Evolutionary conservation across 768 basidiomycete species (phyloP), one percentile per base, ranked within the genome.

Genomic region (Tulasnella sp.): DNA sequence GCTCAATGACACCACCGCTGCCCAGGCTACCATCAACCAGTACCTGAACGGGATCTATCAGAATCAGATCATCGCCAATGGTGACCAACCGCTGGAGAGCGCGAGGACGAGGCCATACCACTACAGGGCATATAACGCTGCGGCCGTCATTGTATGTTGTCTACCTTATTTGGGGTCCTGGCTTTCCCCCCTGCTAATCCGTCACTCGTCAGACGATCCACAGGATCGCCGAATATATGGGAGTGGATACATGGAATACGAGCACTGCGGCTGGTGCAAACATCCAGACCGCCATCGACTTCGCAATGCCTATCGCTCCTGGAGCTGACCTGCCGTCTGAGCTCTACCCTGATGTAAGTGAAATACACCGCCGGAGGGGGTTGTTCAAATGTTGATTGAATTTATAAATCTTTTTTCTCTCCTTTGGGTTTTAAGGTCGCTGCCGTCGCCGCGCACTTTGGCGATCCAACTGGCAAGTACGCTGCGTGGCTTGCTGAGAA

Each of bases 41-140:
- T 70, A 63, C 63, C 69, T 66, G 46, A 49, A 31, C 25, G 63
- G 61, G 1, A 62, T 60, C 21, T 70, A 61, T 58, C 59, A 50
- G 46, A 59, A 62, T 11, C 68, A 69, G 58, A 69, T 70, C 59
- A 58, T 38, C 17, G 67, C 62, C 1, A 63, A 65, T 45, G 69
- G 69, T 15, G 69, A 69, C 29, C 69, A 66, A 60, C 69, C 69
- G 8, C 61, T 66, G 38, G 69, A 70, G 52, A 49, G 63, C 3
- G 60, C 59, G 17, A 64, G 69, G 31, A 69, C 68, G 4, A 53
- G 64, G 34, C 60, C 68, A 19, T 70, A 62, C 59, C 69, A 70
- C 53, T 70, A 70, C 56, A 63, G 69, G 12, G 66, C 66, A 0
- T 70, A 68, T 59, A 69, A 69, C 46, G 64, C 68, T 24, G 65